phyloP scores from a whole-genome alignment of 257 asterid species.

The Solanum clarkiae region DNA sequence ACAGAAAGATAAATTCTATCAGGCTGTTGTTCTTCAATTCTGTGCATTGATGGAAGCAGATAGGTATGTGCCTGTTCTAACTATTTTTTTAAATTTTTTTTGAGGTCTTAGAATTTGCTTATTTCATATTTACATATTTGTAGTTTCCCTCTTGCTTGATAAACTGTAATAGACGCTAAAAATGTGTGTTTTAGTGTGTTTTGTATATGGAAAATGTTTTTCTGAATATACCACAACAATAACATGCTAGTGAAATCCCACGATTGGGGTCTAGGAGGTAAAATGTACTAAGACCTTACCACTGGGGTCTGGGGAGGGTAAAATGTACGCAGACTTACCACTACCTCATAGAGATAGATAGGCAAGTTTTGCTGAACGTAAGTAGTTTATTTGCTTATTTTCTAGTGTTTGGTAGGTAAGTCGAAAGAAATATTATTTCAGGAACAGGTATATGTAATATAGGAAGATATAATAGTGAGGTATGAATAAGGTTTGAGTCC shows the following conservation, averaged over 20 bases:
- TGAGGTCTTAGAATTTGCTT: not conserved
- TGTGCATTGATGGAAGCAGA: conserved; percentile 1
- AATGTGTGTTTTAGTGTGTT: not conserved
- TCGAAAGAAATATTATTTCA: not conserved
- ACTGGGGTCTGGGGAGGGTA: too few species aligned
- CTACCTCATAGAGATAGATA: too few species aligned
- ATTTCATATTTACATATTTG: not conserved
- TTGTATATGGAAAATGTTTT: not conserved
- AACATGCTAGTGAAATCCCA: too few species aligned
- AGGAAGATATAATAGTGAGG: not conserved
- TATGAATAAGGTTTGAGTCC: too few species aligned
- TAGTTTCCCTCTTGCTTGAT: not conserved
- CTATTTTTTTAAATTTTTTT: not conserved
- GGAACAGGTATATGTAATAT: not conserved
- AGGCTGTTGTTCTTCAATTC: not conserved
- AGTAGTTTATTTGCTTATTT: not conserved
- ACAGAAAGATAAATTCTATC: not conserved
- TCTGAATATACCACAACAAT: not conserved
- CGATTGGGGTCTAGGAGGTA: too few species aligned
- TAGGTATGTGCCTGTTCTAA: not conserved
- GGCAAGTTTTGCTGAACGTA: rapidly evolving
- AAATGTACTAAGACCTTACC: too few species aligned
- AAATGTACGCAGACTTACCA: too few species aligned
- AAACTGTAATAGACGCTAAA: not conserved
- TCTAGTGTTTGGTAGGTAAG: not conserved